These are phyloP conservation scores for Hydnomerulius pinastri DNA, from an alignment of 768 basidiomycete species.

Conservation along the genomic window DNA sequence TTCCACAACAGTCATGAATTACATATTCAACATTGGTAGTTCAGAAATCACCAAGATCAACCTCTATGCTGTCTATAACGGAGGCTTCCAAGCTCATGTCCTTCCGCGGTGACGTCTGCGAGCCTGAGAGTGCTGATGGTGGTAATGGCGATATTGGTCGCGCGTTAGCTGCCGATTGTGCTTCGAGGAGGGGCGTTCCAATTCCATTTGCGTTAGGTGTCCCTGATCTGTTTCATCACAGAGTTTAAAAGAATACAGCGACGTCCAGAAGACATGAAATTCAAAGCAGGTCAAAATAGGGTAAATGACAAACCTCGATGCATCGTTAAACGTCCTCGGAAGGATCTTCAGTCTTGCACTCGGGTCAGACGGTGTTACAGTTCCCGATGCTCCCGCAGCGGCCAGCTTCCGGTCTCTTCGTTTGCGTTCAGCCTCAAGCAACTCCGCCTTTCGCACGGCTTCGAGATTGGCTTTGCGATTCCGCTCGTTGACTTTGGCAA, in stretches of 20 bases:
- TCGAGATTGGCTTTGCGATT: conserved; percentile 87
- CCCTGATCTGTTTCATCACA: conserved; percentile 26
- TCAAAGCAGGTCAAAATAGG: conserved; percentile 7
- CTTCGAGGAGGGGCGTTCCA: conserved; percentile 40
- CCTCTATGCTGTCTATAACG: conserved; percentile 66
- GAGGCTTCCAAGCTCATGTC: conserved; percentile 54
- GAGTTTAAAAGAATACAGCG: conserved; percentile 8
- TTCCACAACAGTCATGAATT: background rate
- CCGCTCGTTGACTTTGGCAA: conserved; percentile 85
- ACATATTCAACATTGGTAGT: conserved; percentile 7
- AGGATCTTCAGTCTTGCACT: conserved; percentile 69
- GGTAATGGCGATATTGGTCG: conserved; percentile 41
- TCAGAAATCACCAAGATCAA: conserved; percentile 80
- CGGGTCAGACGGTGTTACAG: conserved; percentile 52
- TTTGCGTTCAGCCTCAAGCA: conserved; percentile 67
- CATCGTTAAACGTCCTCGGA: conserved; percentile 55
- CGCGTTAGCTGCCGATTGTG: conserved; percentile 24
- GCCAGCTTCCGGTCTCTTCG: conserved; percentile 64
- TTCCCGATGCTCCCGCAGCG: conserved; percentile 38
- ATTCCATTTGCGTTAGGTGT: conserved; percentile 55
- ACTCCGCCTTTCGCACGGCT: conserved; percentile 74
- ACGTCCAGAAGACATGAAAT: conserved; percentile 22
- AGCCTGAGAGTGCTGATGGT: conserved; percentile 20
- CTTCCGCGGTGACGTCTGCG: conserved; percentile 30
- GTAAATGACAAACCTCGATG: conserved; percentile 57